Conservation (phyloP, 345 rosid genomes). For the Trapa bicornis region DNA sequence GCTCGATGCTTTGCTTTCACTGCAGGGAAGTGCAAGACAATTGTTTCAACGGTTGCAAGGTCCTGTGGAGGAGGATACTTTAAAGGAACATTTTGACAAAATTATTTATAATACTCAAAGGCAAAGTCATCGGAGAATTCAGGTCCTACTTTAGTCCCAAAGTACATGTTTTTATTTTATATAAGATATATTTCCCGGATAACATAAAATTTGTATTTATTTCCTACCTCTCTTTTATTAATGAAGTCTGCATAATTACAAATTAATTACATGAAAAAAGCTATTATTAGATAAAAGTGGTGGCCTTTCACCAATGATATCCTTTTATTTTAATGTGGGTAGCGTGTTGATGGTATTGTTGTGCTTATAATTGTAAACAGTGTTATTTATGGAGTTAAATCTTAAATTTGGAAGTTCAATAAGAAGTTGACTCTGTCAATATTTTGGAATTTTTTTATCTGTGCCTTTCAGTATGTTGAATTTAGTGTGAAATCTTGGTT, state of each 20-base stretch:
- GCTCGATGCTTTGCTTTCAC: constrained; percentile 14
- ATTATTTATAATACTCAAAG: constrained; percentile 72
- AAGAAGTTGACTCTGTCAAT: neutral
- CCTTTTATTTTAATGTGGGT: neutral
- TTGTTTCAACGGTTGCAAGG: constrained; percentile 93
- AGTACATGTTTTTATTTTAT: neutral
- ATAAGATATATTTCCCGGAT: neutral
- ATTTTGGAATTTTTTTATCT: neutral
- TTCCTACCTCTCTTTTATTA: neutral
- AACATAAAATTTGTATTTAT: neutral
- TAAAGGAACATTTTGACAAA: constrained; percentile 95
- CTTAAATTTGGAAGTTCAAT: neutral
- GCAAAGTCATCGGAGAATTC: constrained; percentile 44
- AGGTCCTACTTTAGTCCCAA: constrained; percentile 28
- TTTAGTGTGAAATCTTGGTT: neutral
- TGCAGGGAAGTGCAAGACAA: constrained; percentile 97
- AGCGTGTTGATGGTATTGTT: neutral
- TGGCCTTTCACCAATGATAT: neutral
- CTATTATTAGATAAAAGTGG: neutral
- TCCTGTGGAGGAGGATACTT: constrained; percentile 93
- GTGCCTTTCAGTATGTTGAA: neutral
- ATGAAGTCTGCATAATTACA: neutral
- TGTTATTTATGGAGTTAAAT: too few relatives aligned
- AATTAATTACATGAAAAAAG: too few relatives aligned
- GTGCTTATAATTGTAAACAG: neutral